Conservation (phyloP, 371 early-diverging fungal genomes). For the Actinomortierella ambigua region DNA sequence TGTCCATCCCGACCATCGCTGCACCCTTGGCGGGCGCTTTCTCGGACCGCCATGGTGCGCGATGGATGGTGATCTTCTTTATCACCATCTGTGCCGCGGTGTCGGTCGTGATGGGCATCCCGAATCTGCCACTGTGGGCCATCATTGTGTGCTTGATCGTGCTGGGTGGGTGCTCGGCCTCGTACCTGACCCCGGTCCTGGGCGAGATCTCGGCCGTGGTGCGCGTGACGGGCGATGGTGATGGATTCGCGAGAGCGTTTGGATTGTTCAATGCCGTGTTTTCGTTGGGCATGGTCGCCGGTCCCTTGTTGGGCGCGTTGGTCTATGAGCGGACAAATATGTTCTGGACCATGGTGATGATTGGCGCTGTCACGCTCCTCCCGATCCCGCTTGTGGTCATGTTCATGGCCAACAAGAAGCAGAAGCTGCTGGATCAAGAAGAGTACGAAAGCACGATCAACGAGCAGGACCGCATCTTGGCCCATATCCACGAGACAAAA, state of each 20-base stretch:
- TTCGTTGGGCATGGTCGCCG: constrained; percentile 32
- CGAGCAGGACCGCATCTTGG: constrained; percentile 12
- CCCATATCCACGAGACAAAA: constrained; percentile 8
- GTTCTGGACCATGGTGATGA: constrained; percentile 35
- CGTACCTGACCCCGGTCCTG: constrained; percentile 49
- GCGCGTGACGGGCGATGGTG: constrained; percentile 43
- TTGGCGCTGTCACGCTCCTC: constrained; percentile 13
- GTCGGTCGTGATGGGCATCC: constrained; percentile 47
- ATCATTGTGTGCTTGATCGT: constrained; percentile 48
- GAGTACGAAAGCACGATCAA: constrained; percentile 30
- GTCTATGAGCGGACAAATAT: constrained; percentile 33
- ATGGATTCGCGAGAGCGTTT: constrained; percentile 52
- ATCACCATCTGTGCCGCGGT: constrained; percentile 46
- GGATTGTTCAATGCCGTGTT: constrained; percentile 57
- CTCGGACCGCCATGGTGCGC: constrained; percentile 52
- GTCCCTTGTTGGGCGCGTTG: constrained; percentile 25
- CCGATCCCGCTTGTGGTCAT: constrained; percentile 27
- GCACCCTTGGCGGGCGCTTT: constrained; percentile 52
- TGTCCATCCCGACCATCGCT: constrained; percentile 50
- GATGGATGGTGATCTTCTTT: constrained; percentile 42
- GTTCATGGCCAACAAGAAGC: constrained; percentile 31
- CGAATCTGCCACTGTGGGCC: constrained; percentile 33
- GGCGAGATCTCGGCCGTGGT: constrained; percentile 54
- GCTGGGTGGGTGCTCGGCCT: constrained; percentile 50
- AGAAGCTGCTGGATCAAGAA: constrained; percentile 23